Base-by-base conservation (phyloP, 1,139 yeast genomes). In the Saccharomycopsis crataegensis region DNA sequence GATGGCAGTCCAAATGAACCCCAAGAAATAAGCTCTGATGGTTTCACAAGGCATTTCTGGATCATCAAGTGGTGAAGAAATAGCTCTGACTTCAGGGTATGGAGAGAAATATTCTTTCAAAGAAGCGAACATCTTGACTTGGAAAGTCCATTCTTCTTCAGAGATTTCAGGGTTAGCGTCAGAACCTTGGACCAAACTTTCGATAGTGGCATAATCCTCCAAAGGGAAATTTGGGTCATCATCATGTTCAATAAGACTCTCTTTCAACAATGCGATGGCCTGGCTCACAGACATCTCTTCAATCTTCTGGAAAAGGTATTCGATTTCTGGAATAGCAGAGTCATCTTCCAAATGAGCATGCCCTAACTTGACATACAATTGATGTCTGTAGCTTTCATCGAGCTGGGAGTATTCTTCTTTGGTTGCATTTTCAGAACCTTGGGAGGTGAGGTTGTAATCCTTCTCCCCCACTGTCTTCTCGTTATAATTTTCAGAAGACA, bases 41-140 rank as follows among this genome's bases (percentile, higher is more conserved):
- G 86, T 80, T 64, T 82, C 87, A 57, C 73, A 70, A 6, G 78
- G 76, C 37, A 71, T 65, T 1, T 60, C 61, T 1, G 76, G 75
- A 59, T 80, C 82, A 62, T 80, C 84, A 47, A 65, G 66, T 16
- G 82, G 78, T 50, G 74, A 76, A 33, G 81, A 71, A 34, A 79
- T 77, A 8, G 86, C 73, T 58, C 88, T 71, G 6, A 82, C 85
- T 64, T 82, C 86, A 2, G 83, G 79, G 62, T 82, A 82, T 1
- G 86, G 84, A 1, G 85, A 80, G 64, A 75, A 77, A 62, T 70
- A 80, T 48, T 76, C 70, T 51, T 77, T 67, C 50, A 81, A 62
- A 33, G 73, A 74, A 1, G 82, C 83, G 52, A 72, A 71, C 28
- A 74, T 59, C 55, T 67, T 70, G 7, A 64, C 62, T 58, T 67